Conservation (phyloP, 208 protist species). For the Leishmania mexicana region DNA sequence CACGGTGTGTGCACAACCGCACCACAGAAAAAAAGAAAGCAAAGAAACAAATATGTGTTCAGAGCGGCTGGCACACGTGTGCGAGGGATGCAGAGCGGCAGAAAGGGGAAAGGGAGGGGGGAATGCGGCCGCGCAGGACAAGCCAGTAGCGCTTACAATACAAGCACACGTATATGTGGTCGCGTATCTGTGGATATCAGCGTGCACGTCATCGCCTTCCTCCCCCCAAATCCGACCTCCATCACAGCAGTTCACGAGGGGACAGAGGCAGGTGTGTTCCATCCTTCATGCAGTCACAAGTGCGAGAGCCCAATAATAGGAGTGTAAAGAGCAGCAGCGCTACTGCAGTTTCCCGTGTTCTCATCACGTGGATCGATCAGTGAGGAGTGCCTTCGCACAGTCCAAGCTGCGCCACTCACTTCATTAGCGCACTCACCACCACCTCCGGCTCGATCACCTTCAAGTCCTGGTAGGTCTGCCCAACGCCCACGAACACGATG, state of each 20-base stretch:
- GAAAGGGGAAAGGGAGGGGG: no score
- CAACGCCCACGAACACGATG: slow-evolving; percentile 99
- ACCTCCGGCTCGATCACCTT: slow-evolving; percentile 95
- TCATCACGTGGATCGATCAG: not conserved
- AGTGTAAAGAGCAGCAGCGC: not conserved
- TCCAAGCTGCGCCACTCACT: slow-evolving; percentile 39
- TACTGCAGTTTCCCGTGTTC: not conserved
- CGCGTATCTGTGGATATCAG: not conserved
- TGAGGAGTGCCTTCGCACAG: not conserved
- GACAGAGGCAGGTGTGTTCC: not conserved
- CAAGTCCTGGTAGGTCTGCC: slow-evolving; percentile 98
- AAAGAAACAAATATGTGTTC: not conserved
- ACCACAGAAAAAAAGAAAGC: not conserved
- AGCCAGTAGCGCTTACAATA: no score
- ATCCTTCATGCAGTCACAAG: not conserved
- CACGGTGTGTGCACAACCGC: no score
- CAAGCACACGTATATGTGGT: not conserved
- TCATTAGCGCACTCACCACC: slow-evolving; percentile 95
- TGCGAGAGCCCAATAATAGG: not conserved
- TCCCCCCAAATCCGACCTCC: not conserved
- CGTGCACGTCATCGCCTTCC: not conserved
- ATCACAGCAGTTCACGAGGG: not conserved
- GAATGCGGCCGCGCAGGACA: no score
- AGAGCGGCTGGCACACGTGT: not conserved
- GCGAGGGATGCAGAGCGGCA: not conserved